Evolutionary conservation across 2,329 filamentous ascomycete species (phyloP).

Genomic region (Bimuria novae-zelandiae): DNA sequence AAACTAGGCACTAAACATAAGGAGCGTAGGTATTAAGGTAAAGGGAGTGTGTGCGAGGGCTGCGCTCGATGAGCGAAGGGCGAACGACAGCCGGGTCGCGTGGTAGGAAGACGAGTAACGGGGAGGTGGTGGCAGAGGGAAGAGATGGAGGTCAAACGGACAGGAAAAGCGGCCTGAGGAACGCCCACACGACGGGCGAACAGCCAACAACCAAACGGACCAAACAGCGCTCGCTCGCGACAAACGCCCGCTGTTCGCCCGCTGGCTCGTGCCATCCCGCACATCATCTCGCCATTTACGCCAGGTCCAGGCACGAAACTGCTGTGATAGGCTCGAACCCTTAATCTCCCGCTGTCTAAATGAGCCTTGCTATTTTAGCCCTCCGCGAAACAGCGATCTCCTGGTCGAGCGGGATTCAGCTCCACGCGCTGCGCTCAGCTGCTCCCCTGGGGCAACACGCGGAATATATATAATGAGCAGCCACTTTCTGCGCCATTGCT

Average conservation of each 20-base stretch:
- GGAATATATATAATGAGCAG: too few relatives aligned
- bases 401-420: background rate
- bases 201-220: background rate
- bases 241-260: background rate
- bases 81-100: constrained; percentile 48
- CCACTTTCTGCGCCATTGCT: background rate
- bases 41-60: constrained; percentile 44
- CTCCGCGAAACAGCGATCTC: background rate
- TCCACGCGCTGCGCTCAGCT: background rate
- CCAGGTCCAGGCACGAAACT: background rate
- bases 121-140: constrained; percentile 17
- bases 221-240: background rate
- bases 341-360: constrained; percentile 4
- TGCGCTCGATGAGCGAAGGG: constrained; percentile 45
- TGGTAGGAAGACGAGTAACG: constrained; percentile 25
- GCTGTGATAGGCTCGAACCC: background rate
- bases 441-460: too few relatives aligned
- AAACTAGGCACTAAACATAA: constrained; percentile 38
- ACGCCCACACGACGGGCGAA: background rate
- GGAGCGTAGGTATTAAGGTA: constrained; percentile 30
- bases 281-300: constrained; percentile 7
- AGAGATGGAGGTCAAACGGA: constrained; percentile 14
- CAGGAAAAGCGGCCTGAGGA: constrained; percentile 8
- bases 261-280: constrained; percentile 4
- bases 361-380: constrained; percentile 4